Conservation (phyloP, 352 stramenopile species). For the Albugo candida region DNA sequence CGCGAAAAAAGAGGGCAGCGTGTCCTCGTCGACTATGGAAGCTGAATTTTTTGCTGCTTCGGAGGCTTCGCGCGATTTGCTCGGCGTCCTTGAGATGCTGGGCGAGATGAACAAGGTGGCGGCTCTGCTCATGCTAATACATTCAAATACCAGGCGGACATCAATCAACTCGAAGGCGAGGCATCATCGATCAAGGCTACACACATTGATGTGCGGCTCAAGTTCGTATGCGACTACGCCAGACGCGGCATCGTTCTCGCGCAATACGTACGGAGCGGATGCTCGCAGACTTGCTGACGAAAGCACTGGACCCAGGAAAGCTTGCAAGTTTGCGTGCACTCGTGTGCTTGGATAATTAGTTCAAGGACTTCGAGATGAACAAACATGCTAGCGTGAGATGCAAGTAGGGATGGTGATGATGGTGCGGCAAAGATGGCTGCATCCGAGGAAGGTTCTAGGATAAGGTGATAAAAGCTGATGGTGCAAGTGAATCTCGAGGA, state of each 20-base stretch:
- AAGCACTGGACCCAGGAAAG: not conserved
- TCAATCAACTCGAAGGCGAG: conserved; percentile 4
- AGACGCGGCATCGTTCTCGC: no score
- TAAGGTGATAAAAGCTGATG: no score
- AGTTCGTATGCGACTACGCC: conserved; percentile 3
- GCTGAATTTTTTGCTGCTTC: conserved; percentile 6
- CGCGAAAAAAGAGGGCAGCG: conserved; percentile 7
- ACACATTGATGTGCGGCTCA: conserved; percentile 5
- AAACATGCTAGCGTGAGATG: no score
- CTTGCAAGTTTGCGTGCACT: no score
- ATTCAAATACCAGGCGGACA: conserved; percentile 4
- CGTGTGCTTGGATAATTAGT: no score
- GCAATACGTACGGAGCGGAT: conserved; percentile 3
- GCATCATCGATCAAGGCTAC: not conserved
- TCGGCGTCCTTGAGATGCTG: conserved; percentile 5
- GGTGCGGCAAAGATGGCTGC: no score
- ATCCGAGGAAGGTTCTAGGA: no score
- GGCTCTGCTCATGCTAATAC: not conserved
- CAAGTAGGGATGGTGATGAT: no score
- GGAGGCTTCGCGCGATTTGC: not conserved
- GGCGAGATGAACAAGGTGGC: not conserved
- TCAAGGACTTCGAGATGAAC: no score
- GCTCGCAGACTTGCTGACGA: conserved; percentile 6
- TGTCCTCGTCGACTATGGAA: conserved; percentile 9
- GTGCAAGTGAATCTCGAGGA: no score